Percentiles rank a stretch among this genome's conserved stretches.
Evolutionary conservation across 2,329 filamentous ascomycete genomes (phyloP).

Genomic region (Coleophoma crateriformis): DNA sequence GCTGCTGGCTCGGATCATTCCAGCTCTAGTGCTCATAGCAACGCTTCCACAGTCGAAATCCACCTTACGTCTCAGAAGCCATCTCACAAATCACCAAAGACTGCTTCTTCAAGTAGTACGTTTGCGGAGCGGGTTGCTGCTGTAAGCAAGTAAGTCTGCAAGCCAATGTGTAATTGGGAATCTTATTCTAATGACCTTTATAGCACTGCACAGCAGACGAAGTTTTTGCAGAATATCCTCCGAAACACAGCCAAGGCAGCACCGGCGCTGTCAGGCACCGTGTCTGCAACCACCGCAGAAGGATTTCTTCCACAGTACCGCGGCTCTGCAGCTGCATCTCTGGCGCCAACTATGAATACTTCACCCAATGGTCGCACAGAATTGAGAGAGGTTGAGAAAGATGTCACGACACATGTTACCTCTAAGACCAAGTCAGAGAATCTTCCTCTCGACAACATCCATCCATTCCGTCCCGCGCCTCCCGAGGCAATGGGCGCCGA

Average conservation of each 20-base stretch:
- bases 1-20: background rate
- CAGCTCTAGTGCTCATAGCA: constrained; percentile 4
- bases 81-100: constrained; percentile 3
- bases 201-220: constrained; percentile 20
- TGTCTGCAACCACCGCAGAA: constrained; percentile 25
- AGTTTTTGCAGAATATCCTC: constrained; percentile 27
- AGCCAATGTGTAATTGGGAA: background rate
- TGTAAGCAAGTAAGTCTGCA: constrained; percentile 16
- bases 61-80: constrained; percentile 10
- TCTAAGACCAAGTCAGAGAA: constrained; percentile 14
- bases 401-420: background rate
- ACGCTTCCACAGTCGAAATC: constrained; percentile 15
- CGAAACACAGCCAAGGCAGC: constrained; percentile 19
- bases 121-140: constrained; percentile 19
- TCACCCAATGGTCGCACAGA: constrained; percentile 1
- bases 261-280: constrained; percentile 19
- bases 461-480: background rate
- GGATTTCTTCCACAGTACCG: constrained; percentile 26
- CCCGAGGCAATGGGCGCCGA: constrained; percentile 13
- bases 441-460: constrained; percentile 8
- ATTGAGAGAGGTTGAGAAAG: background rate
- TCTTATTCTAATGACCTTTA: background rate
- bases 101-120: constrained; percentile 6
- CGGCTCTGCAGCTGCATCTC: constrained; percentile 25
- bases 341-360: constrained; percentile 19